Evolutionary conservation across 495 filamentous ascomycete genomes (phyloP), one percentile per base, ranked within the genome.

Genomic region (Ramalina peruviana): DNA sequence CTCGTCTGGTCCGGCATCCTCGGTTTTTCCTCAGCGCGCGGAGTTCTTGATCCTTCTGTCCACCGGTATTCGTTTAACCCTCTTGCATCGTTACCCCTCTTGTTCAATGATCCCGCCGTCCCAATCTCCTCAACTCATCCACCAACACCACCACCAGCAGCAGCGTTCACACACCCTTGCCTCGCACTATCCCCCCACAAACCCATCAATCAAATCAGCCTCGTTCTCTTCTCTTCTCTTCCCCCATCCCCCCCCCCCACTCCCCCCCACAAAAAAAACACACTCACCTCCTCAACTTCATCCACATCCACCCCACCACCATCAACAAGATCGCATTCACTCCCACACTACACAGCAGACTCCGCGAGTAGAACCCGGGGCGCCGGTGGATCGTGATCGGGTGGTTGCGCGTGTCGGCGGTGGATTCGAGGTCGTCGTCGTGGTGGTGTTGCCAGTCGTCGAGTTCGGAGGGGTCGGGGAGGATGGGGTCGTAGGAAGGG

Each of bases 251-350:
- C 46, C 21, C 36, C 36, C 40, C 23, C 46, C 19, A 16, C 21
- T 23, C 37, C 50, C 16, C 37, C 30, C 40, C 41, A 21, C 33
- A 21, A 39, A 25, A 25, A 25, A 25, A 25, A 25, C 1, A 4
- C 19, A 39, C 53, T 47, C 15, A 55, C 53, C 46, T 40, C 30
- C 13, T 55, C 15, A 51, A 19, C 30, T 43, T 51, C 53, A 55
- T 16, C 42, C 46, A 55, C 49, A 48, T 9, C 53, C 53, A 50
- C 9, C 13, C 53, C 13, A 49, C 41, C 3, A 43, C 30, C 19
- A 55, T 52, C 16, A 55, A 16, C 12, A 55, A 15, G 21, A 55
- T 21, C n/a, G 53, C 53, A 30, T 55, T 55, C 16, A 55, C n/a
- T 2, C 48, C 44, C 4, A 55, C 23, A 3, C 42, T 47, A 6